Evolutionary conservation across 345 rosid species (phyloP), one percentile per base, ranked within the genome.

Genomic region (Passiflora organensis): DNA sequence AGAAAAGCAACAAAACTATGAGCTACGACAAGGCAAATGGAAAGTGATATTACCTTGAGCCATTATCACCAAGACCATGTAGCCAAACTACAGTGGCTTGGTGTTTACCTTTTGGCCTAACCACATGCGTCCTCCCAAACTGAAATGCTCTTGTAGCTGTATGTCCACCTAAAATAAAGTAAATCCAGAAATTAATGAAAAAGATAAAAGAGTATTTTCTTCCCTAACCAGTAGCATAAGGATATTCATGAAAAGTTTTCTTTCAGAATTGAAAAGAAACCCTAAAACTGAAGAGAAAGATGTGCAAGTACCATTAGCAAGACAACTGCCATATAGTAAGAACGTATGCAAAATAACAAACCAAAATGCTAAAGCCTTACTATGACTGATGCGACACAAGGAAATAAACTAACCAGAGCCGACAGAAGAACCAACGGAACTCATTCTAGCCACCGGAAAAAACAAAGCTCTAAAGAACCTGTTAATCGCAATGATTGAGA

Each of bases 11-110:
- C 17, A 20, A 11, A n/a, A 19, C 10, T 15, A 17, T 15, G 2
- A 47, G 10, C n/a, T n/a, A n/a, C n/a, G n/a, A n/a, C n/a, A n/a
- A 62, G 25, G 32, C 28, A 22, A 43, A 39, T 9, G 22, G 55
- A 41, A 48, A 42, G 13, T 41, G 37, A 48, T 9, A 65, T 69
- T 77, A 91, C 98, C 96, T 86, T 0, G 89, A 82, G 58, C 98
- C 98, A 64, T 84, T 84, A 75, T 88, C 96, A 13, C 96, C 98
- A 71, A 88, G 94, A 18, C 96, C 98, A 72, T 91, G 98, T 32
- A 88, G 83, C 98, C 98, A 91, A 47, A 91, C 95, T 47, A 91
- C 80, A 20, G 96, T 93, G 15, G 95, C 99, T 69, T 84, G 94
- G 66, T 93, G 99, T 71, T 85, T 93, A 59, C 99, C 96, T 76